phyloP scores from a whole-genome alignment of 345 rosid genomes.

The Conringia planisiliqua region DNA sequence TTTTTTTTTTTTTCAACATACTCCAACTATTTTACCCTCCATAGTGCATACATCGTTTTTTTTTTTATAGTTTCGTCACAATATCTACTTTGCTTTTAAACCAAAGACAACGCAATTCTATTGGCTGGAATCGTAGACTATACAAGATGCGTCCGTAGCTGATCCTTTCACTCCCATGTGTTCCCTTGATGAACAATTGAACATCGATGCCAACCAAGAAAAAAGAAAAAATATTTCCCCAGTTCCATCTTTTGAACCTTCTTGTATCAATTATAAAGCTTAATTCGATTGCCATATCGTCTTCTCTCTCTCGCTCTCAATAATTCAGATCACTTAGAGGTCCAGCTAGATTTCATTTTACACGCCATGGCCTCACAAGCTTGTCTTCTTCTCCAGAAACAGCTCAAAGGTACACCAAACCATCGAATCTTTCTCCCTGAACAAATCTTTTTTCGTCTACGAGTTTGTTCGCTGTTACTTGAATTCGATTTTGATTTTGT shows the following conservation, averaged over 20 bases:
- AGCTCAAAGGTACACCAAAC: conserved; percentile 63
- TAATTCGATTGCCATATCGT: conserved; percentile 1
- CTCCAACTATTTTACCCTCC: too few relatives aligned
- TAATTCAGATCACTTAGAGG: not conserved
- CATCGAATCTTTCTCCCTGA: not conserved
- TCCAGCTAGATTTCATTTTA: conserved; percentile 16
- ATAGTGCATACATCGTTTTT: too few relatives aligned
- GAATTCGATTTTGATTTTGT: not conserved
- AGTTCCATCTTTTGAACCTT: conserved; percentile 20
- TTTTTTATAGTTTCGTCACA: too few relatives aligned
- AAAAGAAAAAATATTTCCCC: not conserved
- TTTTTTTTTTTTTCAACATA: too few relatives aligned
- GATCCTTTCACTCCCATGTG: conserved; percentile 13
- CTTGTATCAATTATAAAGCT: conserved; percentile 23
- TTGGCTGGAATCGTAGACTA: not conserved
- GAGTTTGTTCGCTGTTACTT: not conserved
- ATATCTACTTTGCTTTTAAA: not conserved
- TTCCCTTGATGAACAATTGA: conserved; percentile 23
- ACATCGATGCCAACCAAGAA: not conserved
- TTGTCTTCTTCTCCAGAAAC: conserved; percentile 91
- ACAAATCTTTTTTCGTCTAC: not conserved
- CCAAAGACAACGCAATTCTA: not conserved
- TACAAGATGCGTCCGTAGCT: conserved; percentile 7
- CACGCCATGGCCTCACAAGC: conserved; percentile 58
- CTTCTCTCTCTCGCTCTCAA: not conserved